These are phyloP conservation scores for Potentilla sterilis DNA, from an alignment of 306 rosid genomes.

Conservation along the genomic window DNA sequence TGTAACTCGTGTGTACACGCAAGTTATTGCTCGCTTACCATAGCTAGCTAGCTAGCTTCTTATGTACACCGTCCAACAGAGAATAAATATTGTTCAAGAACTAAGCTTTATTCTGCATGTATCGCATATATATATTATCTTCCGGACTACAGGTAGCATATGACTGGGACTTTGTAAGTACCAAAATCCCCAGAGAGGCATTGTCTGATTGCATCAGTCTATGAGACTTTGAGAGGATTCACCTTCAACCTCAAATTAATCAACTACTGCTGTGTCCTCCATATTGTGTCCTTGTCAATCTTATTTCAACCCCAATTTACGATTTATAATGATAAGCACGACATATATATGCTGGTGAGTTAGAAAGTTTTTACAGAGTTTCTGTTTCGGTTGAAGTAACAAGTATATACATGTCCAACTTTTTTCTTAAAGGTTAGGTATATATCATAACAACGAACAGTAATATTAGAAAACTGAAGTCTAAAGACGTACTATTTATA, in stretches of 20 bases:
- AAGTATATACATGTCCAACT: background rate
- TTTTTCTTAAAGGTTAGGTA: background rate
- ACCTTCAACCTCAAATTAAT: background rate
- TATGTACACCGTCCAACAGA: background rate
- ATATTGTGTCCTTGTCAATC: conserved; percentile 1
- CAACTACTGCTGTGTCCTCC: background rate
- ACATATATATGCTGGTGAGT: background rate
- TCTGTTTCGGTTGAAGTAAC: background rate
- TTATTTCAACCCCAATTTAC: background rate
- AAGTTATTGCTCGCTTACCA: background rate
- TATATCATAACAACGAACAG: no score
- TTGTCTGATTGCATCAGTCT: background rate
- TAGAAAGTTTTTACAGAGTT: background rate
- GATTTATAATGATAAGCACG: background rate
- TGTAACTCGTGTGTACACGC: background rate
- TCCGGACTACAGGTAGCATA: no score
- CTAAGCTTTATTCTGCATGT: no score
- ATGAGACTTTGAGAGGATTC: background rate
- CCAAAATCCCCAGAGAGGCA: background rate
- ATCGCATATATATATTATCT: no score
- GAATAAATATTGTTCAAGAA: background rate
- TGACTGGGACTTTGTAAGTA: no score
- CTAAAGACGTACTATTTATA: no score
- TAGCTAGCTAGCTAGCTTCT: background rate
- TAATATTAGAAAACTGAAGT: no score